Conservation (phyloP, 805 yeast genomes). For the Geotrichum ghanense region DNA sequence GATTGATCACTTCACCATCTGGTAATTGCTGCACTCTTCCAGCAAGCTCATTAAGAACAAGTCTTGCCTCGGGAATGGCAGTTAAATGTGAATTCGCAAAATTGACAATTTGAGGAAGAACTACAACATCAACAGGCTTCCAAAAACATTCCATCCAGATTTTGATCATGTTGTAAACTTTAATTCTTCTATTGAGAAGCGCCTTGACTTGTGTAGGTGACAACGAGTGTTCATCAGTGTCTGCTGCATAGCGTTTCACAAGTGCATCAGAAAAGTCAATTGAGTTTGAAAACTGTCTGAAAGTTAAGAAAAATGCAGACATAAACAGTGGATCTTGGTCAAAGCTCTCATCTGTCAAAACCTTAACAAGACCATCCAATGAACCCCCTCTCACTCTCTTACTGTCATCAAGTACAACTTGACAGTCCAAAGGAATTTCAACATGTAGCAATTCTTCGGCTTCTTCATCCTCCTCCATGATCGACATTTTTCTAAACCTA, state of each 20-base stretch:
- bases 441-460: background rate
- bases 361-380: slow-evolving; percentile 20
- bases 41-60: slow-evolving; percentile 13
- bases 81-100: slow-evolving; percentile 34
- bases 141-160: slow-evolving; percentile 88
- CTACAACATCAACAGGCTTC: slow-evolving; percentile 50
- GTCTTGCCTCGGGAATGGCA: slow-evolving; percentile 11
- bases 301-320: slow-evolving; percentile 67
- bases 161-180: slow-evolving; percentile 59
- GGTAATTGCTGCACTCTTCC: slow-evolving; percentile 8
- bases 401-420: slow-evolving; percentile 11
- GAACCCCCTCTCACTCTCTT: slow-evolving; percentile 25
- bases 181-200: slow-evolving; percentile 31
- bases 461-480: background rate
- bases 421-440: slow-evolving; percentile 4
- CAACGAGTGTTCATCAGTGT: slow-evolving; percentile 34
- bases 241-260: slow-evolving; percentile 33
- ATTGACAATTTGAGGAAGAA: slow-evolving; percentile 60
- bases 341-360: slow-evolving; percentile 18
- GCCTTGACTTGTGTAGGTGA: slow-evolving; percentile 31
- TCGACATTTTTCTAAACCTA: background rate
- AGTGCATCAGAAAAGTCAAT: slow-evolving; percentile 57
- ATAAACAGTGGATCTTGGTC: slow-evolving; percentile 49
- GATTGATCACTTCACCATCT: slow-evolving; percentile 1
- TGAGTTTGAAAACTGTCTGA: slow-evolving; percentile 59